Percentiles rank a stretch among this genome's conserved stretches.
These are phyloP conservation scores for Raffaelea deltoideospora DNA, from an alignment of 2,329 filamentous ascomycete species.

Conservation along the genomic window DNA sequence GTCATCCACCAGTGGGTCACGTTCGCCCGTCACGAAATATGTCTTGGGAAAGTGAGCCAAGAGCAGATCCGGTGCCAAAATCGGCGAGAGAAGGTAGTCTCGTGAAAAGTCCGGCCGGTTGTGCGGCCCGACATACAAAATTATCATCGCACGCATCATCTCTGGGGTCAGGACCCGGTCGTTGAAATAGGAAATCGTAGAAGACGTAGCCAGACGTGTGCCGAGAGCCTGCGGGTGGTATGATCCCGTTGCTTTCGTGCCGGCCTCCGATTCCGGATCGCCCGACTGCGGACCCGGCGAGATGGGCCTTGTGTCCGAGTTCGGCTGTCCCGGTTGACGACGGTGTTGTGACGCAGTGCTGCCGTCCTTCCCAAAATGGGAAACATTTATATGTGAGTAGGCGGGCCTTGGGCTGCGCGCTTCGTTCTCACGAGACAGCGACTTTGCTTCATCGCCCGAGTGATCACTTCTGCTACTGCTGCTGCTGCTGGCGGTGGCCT, in stretches of 20 bases:
- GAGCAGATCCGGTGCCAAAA: conserved; percentile 73
- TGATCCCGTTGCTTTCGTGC: conserved; percentile 19
- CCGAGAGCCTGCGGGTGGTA: conserved; percentile 46
- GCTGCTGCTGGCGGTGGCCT: neutral
- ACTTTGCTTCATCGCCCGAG: neutral
- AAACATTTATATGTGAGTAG: conserved; percentile 8
- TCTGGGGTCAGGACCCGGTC: conserved; percentile 89
- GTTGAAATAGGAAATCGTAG: conserved; percentile 97
- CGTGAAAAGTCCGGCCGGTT: conserved; percentile 84
- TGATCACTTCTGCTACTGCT: neutral
- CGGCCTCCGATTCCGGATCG: no score
- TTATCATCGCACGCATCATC: conserved; percentile 99
- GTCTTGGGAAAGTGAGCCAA: conserved; percentile 84
- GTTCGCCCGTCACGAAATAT: conserved; percentile 86
- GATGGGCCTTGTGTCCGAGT: no score
- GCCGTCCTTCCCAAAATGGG: conserved; percentile 1
- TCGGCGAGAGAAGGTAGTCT: conserved; percentile 80
- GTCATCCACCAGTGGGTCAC: conserved; percentile 89
- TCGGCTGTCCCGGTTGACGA: no score
- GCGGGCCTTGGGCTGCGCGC: conserved; percentile 6
- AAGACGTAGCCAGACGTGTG: conserved; percentile 84
- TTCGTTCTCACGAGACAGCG: neutral
- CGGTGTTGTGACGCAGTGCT: no score
- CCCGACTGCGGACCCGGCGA: no score
- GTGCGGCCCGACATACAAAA: conserved; percentile 88